Conservation (phyloP, 345 rosid genomes). For the Microthlaspi erraticum region DNA sequence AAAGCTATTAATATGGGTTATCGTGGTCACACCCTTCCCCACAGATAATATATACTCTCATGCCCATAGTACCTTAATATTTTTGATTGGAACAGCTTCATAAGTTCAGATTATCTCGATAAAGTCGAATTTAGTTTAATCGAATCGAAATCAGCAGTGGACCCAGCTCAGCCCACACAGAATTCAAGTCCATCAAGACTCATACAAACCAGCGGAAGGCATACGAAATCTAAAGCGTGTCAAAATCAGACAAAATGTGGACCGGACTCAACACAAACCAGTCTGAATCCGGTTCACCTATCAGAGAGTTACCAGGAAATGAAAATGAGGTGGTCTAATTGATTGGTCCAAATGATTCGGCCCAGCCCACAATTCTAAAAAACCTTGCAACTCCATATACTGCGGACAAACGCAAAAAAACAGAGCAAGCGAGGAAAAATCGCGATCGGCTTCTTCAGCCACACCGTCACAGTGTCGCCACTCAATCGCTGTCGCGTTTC, state of each 20-base stretch:
- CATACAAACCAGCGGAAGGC: too few species aligned
- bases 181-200: not conserved
- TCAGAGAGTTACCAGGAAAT: not conserved
- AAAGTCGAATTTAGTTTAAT: too few species aligned
- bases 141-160: not conserved
- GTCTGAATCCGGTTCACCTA: not conserved
- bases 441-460: conserved; percentile 45
- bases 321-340: not conserved
- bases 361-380: conserved; percentile 28
- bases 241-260: too few species aligned
- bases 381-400: not conserved
- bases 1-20: conserved; percentile 32
- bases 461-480: conserved; percentile 17
- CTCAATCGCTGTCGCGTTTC: conserved; percentile 47
- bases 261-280: not conserved
- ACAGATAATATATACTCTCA: not conserved
- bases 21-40: conserved; percentile 28
- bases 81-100: conserved; percentile 14
- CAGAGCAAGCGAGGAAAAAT: conserved; percentile 22
- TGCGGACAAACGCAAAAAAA: conserved; percentile 40
- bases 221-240: too few species aligned
- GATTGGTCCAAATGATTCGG: not conserved
- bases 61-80: not conserved
- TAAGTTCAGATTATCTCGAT: conserved; percentile 4
- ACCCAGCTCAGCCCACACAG: conserved; percentile 3